Conservation (phyloP, 768 basidiomycete species). For the Ramaria sp. region DNA sequence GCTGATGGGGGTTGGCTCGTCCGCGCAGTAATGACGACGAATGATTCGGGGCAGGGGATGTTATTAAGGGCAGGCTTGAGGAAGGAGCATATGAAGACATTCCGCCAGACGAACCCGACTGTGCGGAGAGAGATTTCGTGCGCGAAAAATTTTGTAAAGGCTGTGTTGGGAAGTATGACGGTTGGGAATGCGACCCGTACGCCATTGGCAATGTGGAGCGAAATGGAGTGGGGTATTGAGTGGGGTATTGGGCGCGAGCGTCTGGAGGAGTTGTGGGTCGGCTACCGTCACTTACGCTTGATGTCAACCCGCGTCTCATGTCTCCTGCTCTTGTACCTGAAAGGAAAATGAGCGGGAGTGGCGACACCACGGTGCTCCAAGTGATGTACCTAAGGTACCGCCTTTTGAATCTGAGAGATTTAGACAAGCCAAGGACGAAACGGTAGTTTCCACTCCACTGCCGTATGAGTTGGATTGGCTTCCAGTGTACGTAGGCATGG, state of each 20-base stretch:
- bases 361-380: background rate
- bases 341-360: background rate
- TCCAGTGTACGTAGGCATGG: slow-evolving; percentile 5
- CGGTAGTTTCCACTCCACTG: background rate
- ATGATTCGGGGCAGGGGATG: background rate
- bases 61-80: slow-evolving; percentile 1
- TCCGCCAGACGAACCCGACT: background rate
- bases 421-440: slow-evolving; percentile 8
- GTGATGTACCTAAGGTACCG: background rate
- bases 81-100: background rate
- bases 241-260: background rate
- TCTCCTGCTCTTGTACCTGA: background rate
- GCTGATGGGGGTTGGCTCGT: background rate
- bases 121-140: background rate
- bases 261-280: background rate
- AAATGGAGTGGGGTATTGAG: background rate
- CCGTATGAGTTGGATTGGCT: background rate
- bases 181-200: background rate
- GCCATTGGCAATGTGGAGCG: background rate
- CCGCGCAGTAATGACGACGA: slow-evolving; percentile 3
- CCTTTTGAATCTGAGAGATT: background rate
- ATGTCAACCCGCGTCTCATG: background rate
- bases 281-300: background rate
- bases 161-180: background rate
- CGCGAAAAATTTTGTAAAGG: background rate